Evolutionary conservation across 2,329 filamentous ascomycete genomes (phyloP).

Genomic region (Annulohypoxylon truncatum): DNA sequence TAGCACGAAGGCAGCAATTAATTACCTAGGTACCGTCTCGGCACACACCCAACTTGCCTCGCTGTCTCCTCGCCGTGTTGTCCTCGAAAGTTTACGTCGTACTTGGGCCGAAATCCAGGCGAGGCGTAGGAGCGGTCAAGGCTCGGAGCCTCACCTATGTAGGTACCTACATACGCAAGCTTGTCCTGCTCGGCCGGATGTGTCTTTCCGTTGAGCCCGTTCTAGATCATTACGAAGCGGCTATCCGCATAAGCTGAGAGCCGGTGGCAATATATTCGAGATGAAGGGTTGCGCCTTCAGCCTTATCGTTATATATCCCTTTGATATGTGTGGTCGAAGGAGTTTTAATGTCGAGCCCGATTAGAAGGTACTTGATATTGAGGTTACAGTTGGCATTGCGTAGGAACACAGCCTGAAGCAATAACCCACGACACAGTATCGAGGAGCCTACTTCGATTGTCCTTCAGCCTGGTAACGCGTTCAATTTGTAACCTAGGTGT

Average conservation of each 20-base stretch:
- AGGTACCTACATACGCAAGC: not conserved
- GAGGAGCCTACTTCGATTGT: not conserved
- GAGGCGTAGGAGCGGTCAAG: not conserved
- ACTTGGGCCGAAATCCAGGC: not conserved
- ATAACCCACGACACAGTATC: not conserved
- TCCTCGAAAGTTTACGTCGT: not conserved
- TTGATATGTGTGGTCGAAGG: not conserved
- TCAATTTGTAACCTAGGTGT: not conserved
- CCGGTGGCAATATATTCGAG: not conserved
- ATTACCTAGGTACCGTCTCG: not conserved
- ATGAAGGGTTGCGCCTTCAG: not conserved
- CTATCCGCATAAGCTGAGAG: slow-evolving; percentile 1
- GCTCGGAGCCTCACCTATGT: not conserved
- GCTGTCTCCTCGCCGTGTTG: not conserved
- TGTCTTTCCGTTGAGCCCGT: not conserved
- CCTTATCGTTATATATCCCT: not conserved
- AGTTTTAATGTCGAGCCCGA: not conserved
- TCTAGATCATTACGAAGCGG: not conserved
- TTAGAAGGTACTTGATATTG: not conserved
- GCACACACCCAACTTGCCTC: not conserved
- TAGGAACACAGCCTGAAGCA: not conserved
- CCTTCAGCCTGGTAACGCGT: not conserved
- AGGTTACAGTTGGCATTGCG: not conserved
- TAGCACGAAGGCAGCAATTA: not conserved
- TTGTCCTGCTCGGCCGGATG: not conserved